Evolutionary conservation across 495 filamentous ascomycete genomes (phyloP), one percentile per base, ranked within the genome.

Genomic region (Neurospora sp.): DNA sequence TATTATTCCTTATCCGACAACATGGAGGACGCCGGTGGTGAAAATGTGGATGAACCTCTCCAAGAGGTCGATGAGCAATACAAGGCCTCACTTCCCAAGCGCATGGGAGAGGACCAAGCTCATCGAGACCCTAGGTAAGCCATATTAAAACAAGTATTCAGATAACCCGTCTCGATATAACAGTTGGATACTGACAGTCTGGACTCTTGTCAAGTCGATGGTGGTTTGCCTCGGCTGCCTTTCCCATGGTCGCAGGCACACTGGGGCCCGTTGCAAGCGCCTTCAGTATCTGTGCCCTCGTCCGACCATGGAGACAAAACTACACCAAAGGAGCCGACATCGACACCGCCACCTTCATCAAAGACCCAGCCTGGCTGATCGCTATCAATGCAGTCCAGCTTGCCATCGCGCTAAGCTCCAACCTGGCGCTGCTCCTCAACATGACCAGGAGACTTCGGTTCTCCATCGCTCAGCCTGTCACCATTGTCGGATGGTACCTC

Each of bases 181-280:
- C 53, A 75, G 9, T 16, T 3, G 5, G 10, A 40, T 37, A 41
- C 53, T 70, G 31, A 7, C 70, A 27, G 2, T 66, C 40, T 46
- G 44, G 41, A 39, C 46, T 61, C 27, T 66, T 72, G 27, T 68
- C 38, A 35, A 87, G 90, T 72, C 89, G 90, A 48, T 97, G 93
- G 93, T 97, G 94, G 93, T 91, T 95, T 75, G 91, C 92, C 10
- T 91, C 90, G 27, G 92, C 93, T 0, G 92, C 89, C 11, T 93
- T 93, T 74, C 94, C 94, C 39, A 86, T 96, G 76, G 84, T 94
- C 39, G 92, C 93, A 68, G 93, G 91, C 53, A 94, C 93, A 0
- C 90, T 97, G 71, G 94, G 94, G 1, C 94, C 94, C 5, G 92
- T 96, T 72, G 93, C 93, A 27, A 85, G 83, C 41, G 90, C 91